Base-by-base conservation (phyloP, 768 basidiomycete species). In the Phanerochaete sordida region DNA sequence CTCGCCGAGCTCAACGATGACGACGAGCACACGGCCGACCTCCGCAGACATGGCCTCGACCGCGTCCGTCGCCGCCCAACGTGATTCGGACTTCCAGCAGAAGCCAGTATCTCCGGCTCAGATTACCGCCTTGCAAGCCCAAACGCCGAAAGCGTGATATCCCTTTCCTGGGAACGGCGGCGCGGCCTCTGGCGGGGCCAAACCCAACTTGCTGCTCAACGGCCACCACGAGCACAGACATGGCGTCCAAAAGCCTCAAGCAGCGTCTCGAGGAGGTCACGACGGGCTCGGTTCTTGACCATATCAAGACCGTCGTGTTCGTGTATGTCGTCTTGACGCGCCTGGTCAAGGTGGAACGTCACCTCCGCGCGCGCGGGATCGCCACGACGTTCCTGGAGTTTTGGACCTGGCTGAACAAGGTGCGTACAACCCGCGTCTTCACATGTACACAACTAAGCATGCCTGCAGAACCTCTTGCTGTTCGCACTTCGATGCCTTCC, bases 311-410 rank as follows among this genome's bases (percentile, higher is more conserved):
- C 3, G 58, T 77, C 7, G 66, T 90, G 1, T 83, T 89, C 62
- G 75, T 82, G 58, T 89, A 89, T 71, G 71, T 88, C 58, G 46
- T 88, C 35, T 64, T 81, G 7, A 76, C 73, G 9, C 82, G 85
- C 53, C 66, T 73, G 9, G 64, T 87, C 57, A 85, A 84, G 68
- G 73, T 76, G 4, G 77, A 84, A 48, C 80, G 87, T 16, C 88
- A 90, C 71, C 66, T 90, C 19, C 77, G 83, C 5, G 89, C 87
- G 0, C 77, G 87, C 37, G 90, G 90, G 1, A 52, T 87, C 35
- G 54, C 72, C 3, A 70, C 77, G 2, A 80, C 84, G 1, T 62
- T 75, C 56, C 72, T 70, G 56, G 87, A 90, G 55, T 57, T 82
- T 7, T 88, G 85, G 66, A 72, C 66, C 58, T 84, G 77, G 77